Conservation (phyloP, 306 rosid species). For the Inga leiocalycina region DNA sequence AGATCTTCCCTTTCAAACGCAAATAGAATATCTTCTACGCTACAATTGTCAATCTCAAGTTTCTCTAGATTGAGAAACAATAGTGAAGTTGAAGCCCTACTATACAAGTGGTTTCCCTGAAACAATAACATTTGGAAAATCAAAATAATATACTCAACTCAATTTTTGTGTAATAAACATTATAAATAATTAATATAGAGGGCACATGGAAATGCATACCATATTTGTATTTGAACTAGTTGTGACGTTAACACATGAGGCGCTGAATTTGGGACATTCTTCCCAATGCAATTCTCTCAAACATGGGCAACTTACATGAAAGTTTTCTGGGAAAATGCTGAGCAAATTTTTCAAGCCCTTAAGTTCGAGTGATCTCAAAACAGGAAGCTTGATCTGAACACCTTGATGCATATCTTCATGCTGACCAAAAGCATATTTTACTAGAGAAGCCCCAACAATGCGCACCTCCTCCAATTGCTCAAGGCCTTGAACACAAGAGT, state of each 20-base stretch:
- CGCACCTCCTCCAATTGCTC: neutral
- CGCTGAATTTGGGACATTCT: no score
- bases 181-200: no score
- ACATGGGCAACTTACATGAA: neutral
- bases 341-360: neutral
- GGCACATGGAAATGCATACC: no score
- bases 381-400: neutral
- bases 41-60: neutral
- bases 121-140: neutral
- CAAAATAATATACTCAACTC: no score
- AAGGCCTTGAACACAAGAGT: neutral
- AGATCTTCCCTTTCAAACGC: neutral
- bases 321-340: neutral
- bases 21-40: neutral
- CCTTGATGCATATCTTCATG: neutral
- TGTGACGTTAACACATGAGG: no score
- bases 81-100: no score
- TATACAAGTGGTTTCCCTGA: neutral
- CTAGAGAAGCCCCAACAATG: neutral
- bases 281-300: neutral
- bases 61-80: neutral
- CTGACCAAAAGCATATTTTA: neutral
- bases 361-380: neutral
- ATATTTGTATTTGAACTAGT: no score
- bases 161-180: no score